phyloP scores from a whole-genome alignment of 345 rosid genomes.

The Murraya koenigii region DNA sequence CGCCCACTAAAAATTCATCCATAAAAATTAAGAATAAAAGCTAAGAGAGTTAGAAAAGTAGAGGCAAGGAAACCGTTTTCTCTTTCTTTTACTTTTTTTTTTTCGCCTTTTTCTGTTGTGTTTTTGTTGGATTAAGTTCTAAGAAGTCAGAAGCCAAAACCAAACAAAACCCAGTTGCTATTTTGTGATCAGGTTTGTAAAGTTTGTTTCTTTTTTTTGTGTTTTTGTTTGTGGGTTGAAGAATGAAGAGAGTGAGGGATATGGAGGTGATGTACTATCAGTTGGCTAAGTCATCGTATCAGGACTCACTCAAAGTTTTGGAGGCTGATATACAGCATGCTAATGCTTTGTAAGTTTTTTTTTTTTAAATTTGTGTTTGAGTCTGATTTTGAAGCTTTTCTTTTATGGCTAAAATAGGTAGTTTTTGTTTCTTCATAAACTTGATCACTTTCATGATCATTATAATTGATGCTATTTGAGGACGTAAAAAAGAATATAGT shows the following conservation, averaged over 20 bases:
- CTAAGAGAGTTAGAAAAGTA: not conserved
- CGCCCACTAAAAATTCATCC: conserved; percentile 9
- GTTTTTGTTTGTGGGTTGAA: conserved; percentile 4
- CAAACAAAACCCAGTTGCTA: conserved; percentile 10
- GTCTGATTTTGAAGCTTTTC: not conserved
- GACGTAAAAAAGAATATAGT: not conserved
- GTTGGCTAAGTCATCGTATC: conserved; percentile 56
- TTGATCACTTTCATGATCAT: conserved; percentile 14
- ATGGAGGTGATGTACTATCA: conserved; percentile 52
- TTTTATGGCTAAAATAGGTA: conserved; percentile 7
- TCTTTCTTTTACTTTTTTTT: not conserved
- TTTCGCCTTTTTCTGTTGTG: not conserved
- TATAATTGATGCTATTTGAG: conserved; percentile 4
- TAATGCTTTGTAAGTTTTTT: conserved; percentile 65
- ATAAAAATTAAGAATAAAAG: conserved; percentile 6
- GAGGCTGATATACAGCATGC: conserved; percentile 92
- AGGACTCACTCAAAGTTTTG: conserved; percentile 71
- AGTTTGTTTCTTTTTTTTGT: conserved; percentile 7
- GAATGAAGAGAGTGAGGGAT: conserved; percentile 15
- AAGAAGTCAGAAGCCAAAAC: not conserved
- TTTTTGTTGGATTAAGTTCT: conserved; percentile 22
- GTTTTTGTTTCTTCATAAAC: conserved; percentile 1
- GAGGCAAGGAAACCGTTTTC: conserved; percentile 2
- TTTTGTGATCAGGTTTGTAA: not conserved
- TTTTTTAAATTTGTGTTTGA: not conserved